These are phyloP conservation scores for Wickerhamiella australiensis DNA, from an alignment of 805 yeast genomes.

Conservation along the genomic window DNA sequence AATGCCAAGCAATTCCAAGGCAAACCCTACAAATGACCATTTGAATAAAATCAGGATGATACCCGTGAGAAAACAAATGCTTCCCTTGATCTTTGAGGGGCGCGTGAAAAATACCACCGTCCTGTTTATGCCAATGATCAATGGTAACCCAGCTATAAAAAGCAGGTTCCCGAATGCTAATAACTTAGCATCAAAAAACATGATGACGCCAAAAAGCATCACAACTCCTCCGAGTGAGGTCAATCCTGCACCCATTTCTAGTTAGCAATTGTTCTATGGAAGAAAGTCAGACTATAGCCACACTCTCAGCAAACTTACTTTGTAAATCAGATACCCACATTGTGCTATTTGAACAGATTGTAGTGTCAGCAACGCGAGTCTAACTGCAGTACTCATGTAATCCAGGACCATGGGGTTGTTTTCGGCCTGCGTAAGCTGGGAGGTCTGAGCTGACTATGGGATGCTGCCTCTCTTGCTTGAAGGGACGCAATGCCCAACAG, in stretches of 20 bases:
- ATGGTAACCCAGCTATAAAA: slow-evolving; percentile 66
- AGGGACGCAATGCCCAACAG: not conserved
- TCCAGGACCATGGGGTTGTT: no score
- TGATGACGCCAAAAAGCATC: slow-evolving; percentile 67
- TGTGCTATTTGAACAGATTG: not conserved
- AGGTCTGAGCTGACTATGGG: not conserved
- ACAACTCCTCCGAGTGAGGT: slow-evolving; percentile 62
- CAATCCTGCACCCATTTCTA: slow-evolving; percentile 85
- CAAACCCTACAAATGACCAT: slow-evolving; percentile 73
- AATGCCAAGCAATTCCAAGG: slow-evolving; percentile 79
- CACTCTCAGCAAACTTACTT: slow-evolving; percentile 25
- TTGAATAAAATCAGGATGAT: slow-evolving; percentile 61
- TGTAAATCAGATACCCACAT: slow-evolving; percentile 31
- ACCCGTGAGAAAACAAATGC: slow-evolving; percentile 67
- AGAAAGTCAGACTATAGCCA: no score
- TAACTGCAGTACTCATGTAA: no score
- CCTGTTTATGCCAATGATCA: slow-evolving; percentile 80
- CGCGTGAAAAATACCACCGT: slow-evolving; percentile 74
- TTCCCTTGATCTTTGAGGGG: slow-evolving; percentile 76
- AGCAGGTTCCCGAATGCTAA: slow-evolving; percentile 81
- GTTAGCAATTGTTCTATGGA: slow-evolving; percentile 14
- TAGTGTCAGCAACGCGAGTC: not conserved
- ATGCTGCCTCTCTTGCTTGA: slow-evolving; percentile 8
- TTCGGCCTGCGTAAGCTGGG: not conserved
- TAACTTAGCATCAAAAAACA: slow-evolving; percentile 79